phyloP scores from a whole-genome alignment of 768 basidiomycete genomes.

The Boletus bicolor region DNA sequence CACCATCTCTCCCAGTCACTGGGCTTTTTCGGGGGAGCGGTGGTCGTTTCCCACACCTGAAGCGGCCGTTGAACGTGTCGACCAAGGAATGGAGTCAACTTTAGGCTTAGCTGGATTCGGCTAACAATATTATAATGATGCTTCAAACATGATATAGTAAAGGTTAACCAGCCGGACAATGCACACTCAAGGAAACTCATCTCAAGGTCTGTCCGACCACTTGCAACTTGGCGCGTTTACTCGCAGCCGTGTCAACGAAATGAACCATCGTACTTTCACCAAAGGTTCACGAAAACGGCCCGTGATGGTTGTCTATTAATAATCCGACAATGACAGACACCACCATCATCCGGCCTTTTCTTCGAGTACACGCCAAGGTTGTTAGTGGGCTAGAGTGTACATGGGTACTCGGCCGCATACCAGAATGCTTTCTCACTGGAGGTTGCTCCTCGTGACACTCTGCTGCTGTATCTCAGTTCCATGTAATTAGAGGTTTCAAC shows the following conservation, averaged over 20 bases:
- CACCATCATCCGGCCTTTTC: background rate
- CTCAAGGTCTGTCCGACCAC: background rate
- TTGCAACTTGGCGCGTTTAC: background rate
- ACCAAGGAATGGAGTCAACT: background rate
- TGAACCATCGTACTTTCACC: background rate
- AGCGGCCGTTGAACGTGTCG: background rate
- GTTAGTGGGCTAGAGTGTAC: background rate
- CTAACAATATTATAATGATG: background rate
- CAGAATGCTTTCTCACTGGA: too few relatives aligned
- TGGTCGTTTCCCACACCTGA: background rate
- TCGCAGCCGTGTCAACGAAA: background rate
- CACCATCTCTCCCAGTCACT: background rate
- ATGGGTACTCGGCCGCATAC: background rate
- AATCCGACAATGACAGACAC: background rate
- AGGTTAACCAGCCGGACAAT: background rate
- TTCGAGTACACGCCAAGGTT: background rate
- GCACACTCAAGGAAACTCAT: background rate
- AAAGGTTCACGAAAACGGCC: background rate
- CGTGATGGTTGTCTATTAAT: background rate
- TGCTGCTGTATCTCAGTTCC: background rate
- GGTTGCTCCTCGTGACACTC: background rate
- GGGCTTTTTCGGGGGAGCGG: background rate
- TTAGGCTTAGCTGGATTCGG: background rate
- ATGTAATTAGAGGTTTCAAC: background rate
- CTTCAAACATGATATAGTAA: background rate